These are phyloP conservation scores for Arthrobotrys sinensis DNA, from an alignment of 2,329 filamentous ascomycete genomes.

Conservation along the genomic window DNA sequence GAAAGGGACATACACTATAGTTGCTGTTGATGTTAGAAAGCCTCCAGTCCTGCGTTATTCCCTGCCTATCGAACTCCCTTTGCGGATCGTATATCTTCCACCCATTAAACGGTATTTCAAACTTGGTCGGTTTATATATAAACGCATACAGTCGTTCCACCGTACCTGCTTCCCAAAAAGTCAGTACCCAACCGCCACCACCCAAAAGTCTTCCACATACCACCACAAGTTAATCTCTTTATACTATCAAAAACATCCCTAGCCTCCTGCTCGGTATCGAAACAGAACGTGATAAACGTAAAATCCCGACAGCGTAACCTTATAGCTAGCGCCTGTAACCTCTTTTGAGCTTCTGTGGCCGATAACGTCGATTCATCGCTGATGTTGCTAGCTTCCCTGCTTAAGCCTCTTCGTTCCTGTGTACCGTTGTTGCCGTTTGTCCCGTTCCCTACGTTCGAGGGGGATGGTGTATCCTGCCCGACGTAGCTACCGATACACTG, in stretches of 20 bases:
- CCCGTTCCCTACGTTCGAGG: constrained; percentile 73
- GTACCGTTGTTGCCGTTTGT: constrained; percentile 73
- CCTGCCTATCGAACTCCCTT: constrained; percentile 88
- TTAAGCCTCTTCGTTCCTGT: constrained; percentile 67
- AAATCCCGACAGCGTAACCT: constrained; percentile 93
- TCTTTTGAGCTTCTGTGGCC: constrained; percentile 53
- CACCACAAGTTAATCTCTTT: constrained; percentile 75
- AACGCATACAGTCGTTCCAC: constrained; percentile 95
- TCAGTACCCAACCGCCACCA: constrained; percentile 72
- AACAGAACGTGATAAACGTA: constrained; percentile 92
- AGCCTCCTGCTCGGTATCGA: constrained; percentile 80
- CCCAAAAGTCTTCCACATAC: constrained; percentile 18
- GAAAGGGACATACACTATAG: constrained; percentile 73
- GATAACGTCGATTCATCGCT: constrained; percentile 72
- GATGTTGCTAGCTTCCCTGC: constrained; percentile 68
- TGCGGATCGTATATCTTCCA: constrained; percentile 89
- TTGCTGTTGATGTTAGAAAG: constrained; percentile 91
- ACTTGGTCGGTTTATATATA: constrained; percentile 80
- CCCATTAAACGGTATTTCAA: constrained; percentile 82
- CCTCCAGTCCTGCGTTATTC: constrained; percentile 86
- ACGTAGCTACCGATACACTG: constrained; percentile 54
- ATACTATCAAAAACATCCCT: constrained; percentile 91
- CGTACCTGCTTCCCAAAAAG: constrained; percentile 70
- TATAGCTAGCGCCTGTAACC: constrained; percentile 69
- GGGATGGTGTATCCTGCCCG: constrained; percentile 7